Evolutionary conservation across 2,329 filamentous ascomycete species (phyloP).

Genomic region (Ascochyta fabae): DNA sequence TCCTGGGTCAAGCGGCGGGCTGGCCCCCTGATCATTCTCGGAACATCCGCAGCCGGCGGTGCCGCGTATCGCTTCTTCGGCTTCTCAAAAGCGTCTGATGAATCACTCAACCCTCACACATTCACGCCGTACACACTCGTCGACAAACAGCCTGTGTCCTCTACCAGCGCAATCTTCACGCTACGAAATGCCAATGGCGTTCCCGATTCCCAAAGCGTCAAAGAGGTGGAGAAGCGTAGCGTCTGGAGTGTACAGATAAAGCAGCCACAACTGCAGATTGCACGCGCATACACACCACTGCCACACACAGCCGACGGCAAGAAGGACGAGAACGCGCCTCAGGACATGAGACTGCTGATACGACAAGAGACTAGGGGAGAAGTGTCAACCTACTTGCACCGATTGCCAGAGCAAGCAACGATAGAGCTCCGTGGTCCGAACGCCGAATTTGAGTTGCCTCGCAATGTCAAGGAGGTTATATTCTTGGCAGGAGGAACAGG

Average conservation of each 20-base stretch:
- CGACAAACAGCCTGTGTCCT: conserved; percentile 67
- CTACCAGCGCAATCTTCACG: conserved; percentile 72
- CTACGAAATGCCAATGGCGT: conserved; percentile 54
- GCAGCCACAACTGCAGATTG: conserved; percentile 92
- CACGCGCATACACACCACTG: conserved; percentile 87
- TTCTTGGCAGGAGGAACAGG: conserved; percentile 94
- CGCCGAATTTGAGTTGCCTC: conserved; percentile 67
- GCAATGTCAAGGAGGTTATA: conserved; percentile 65
- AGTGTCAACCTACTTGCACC: conserved; percentile 80
- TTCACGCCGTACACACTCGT: conserved; percentile 73
- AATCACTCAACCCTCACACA: conserved; percentile 61
- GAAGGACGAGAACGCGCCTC: conserved; percentile 35
- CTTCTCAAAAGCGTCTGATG: conserved; percentile 30
- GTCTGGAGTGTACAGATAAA: conserved; percentile 93
- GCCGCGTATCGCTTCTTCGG: conserved; percentile 43
- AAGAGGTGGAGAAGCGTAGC: conserved; percentile 62
- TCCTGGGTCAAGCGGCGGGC: conserved; percentile 39
- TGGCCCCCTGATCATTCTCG: conserved; percentile 41
- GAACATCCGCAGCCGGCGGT: conserved; percentile 42
- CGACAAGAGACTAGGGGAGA: conserved; percentile 81
- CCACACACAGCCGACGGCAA: conserved; percentile 60
- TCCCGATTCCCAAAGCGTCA: conserved; percentile 39
- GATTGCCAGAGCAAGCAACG: conserved; percentile 65
- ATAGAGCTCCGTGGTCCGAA: conserved; percentile 83
- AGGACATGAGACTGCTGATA: conserved; percentile 73